Base-by-base conservation (phyloP, 164 flowering plant species). In the Umbellularia californica region DNA sequence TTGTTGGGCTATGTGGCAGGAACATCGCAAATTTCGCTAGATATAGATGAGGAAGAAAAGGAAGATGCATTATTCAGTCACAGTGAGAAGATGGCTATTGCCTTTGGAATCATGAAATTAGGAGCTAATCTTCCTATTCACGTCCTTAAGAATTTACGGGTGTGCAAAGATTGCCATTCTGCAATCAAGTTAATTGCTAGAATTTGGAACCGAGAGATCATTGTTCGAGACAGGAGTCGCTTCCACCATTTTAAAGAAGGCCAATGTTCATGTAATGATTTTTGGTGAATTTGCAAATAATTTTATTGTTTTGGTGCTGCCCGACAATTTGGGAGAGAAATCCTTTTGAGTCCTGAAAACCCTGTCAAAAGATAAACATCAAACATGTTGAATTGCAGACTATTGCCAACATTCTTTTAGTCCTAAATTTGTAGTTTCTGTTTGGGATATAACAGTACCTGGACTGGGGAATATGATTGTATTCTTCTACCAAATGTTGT, bases 21-120 rank as follows among this genome's bases (percentile, higher is more conserved):
- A 15, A 76, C 77, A 27, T 52, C 72, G 2, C 72, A 81, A 20
- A 77, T 83, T 50, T 71, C 77, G 72, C 77, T 83, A 13, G 83
- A 81, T 70, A 77, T 83, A 33, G 82, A 79, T 30, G 81, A 69
- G 63, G 81, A 79, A 51, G 81, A 79, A 64, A 79, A 75, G 67
- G 81, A 75, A 69, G 60, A 69, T 69, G 77, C 78, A 22, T 68
- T 79, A 15, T 68, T 60, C 50, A 33, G 64, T 14, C 85, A 83
- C 41, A 83, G 85, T 70, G 83, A 83, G 69, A 83, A 83, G 72
- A 74, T 81, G 81, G 84, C 81, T 23, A 60, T 82, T 24, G 85
- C 85, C 19, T 82, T 76, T 25, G 85, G 85, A 51, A 65, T 83
- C 58, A 79, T 83, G 41, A 79, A 66, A 65, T 77, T 83, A 24